Percentiles rank a stretch among this genome's conserved stretches.
These are phyloP conservation scores for Moesziomyces sp. DNA, from an alignment of 1,284 basidiomycete species.

Conservation along the genomic window DNA sequence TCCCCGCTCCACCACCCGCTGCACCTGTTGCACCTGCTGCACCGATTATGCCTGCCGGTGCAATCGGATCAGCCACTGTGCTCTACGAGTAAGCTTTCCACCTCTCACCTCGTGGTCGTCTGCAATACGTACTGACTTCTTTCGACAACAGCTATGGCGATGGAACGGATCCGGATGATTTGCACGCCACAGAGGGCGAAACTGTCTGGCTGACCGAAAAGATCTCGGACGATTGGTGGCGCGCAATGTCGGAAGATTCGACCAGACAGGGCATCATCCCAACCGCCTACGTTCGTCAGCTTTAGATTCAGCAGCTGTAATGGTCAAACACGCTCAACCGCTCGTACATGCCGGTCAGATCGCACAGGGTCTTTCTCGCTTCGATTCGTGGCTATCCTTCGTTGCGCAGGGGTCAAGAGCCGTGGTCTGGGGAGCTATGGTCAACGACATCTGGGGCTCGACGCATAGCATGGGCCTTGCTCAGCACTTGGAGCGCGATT, in stretches of 20 bases:
- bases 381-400: no score
- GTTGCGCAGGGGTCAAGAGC: no score
- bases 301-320: slow-evolving; percentile 1
- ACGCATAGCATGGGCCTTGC: no score
- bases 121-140: no score
- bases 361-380: no score
- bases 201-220: slow-evolving; percentile 47
- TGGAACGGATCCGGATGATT: slow-evolving; percentile 52
- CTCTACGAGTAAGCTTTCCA: slow-evolving; percentile 33
- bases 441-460: no score
- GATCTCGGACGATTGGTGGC: slow-evolving; percentile 62
- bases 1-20: slow-evolving; percentile 1
- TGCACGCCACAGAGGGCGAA: slow-evolving; percentile 47
- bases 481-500: no score
- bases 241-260: slow-evolving; percentile 14
- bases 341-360: no score
- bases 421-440: no score
- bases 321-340: no score
- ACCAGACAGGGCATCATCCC: slow-evolving; percentile 56
- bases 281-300: slow-evolving; percentile 41
- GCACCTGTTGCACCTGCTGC: slow-evolving; percentile 1
- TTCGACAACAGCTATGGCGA: slow-evolving; percentile 26
- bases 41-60: slow-evolving; percentile 9
- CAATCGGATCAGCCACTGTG: slow-evolving; percentile 23
- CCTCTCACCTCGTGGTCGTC: no score